These are phyloP conservation scores for Trichoderma breve DNA, from an alignment of 2,329 filamentous ascomycete genomes.

Conservation along the genomic window DNA sequence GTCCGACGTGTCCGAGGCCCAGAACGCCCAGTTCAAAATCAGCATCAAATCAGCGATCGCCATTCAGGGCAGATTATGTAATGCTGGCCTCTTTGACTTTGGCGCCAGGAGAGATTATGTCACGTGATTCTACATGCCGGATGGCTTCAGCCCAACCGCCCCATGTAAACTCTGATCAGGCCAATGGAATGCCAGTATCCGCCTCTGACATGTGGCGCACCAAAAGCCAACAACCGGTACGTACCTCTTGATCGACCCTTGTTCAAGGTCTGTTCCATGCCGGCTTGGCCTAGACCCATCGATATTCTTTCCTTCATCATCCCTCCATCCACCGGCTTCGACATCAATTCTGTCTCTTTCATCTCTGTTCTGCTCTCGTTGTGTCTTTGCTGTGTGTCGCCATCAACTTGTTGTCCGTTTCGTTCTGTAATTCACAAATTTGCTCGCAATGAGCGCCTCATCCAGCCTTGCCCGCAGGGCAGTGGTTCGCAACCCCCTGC, in stretches of 20 bases:
- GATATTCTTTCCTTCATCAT: constrained; percentile 18
- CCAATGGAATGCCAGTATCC: neutral
- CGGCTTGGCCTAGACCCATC: neutral
- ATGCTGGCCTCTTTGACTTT: neutral
- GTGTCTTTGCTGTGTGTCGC: neutral
- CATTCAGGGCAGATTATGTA: constrained; percentile 6
- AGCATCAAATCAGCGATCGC: neutral
- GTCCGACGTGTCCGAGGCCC: constrained; percentile 14
- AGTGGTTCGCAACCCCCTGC: constrained; percentile 51
- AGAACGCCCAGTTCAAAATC: neutral
- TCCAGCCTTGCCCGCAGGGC: constrained; percentile 55
- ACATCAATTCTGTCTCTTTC: constrained; percentile 4
- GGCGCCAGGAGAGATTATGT: constrained; percentile 4
- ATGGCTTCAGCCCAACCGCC: constrained; percentile 15
- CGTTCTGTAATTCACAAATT: neutral
- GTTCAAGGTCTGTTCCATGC: neutral
- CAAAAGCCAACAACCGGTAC: neutral
- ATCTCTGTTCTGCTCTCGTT: neutral
- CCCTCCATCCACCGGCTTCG: constrained; percentile 5
- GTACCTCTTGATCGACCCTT: constrained; percentile 5
- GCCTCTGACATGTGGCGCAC: constrained; percentile 18
- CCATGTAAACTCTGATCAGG: constrained; percentile 14
- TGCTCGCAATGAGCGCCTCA: constrained; percentile 52
- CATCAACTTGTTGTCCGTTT: neutral
- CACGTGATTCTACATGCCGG: constrained; percentile 10